Conservation (phyloP, 331 rosid genomes). For the Quercus lobata region DNA sequence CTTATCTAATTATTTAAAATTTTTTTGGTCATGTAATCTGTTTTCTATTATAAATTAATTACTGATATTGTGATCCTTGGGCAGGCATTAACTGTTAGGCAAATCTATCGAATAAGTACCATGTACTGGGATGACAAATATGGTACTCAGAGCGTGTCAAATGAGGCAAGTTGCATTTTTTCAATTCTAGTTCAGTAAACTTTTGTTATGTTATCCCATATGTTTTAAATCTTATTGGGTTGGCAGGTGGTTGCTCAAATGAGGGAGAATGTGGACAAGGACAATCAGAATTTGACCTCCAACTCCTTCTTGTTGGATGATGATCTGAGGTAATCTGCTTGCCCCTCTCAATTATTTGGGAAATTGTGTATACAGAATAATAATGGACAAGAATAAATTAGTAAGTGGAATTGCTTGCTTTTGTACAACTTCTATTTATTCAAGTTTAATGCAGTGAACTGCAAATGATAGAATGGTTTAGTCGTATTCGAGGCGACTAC, state of each 20-base stretch:
- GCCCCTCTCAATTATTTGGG: constrained; percentile 2
- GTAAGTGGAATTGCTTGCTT: neutral
- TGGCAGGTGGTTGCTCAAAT: constrained; percentile 91
- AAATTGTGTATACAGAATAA: constrained; percentile 8
- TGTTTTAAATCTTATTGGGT: constrained; percentile 24
- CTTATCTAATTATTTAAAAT: neutral
- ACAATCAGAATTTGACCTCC: constrained; percentile 82
- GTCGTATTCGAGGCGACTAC: no score
- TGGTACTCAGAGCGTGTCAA: constrained; percentile 97
- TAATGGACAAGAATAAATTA: constrained; percentile 11
- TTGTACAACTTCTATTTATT: neutral
- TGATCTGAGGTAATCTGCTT: constrained; percentile 76
- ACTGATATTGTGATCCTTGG: constrained; percentile 10
- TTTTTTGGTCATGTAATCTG: neutral
- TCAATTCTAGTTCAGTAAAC: constrained; percentile 11
- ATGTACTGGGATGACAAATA: constrained; percentile 99
- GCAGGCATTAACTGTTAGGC: constrained; percentile 93
- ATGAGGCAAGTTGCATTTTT: constrained; percentile 71
- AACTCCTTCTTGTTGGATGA: constrained; percentile 95
- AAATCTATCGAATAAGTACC: constrained; percentile 95
- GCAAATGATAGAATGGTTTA: no score
- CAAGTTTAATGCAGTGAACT: neutral
- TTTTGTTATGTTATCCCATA: constrained; percentile 1
- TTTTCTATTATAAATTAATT: neutral
- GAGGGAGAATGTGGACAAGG: constrained; percentile 90